Conservation (phyloP, 305 asterid genomes). For the Fraxinus platypoda region DNA sequence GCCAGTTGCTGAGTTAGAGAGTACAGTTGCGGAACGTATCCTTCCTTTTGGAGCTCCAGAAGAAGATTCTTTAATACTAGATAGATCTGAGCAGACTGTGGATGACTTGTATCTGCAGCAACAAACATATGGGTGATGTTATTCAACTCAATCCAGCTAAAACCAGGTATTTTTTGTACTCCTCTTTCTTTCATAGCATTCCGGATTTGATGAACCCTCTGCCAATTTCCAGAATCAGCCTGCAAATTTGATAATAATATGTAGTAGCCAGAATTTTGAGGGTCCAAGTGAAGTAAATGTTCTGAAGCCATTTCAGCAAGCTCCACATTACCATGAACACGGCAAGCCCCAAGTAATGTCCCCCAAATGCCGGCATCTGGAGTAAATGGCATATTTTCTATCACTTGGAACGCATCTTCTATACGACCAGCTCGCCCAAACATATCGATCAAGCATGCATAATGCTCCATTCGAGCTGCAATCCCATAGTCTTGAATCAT, state of each 20-base stretch:
- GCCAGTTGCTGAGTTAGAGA: constrained; percentile 14
- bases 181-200: constrained; percentile 68
- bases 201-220: constrained; percentile 58
- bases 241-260: constrained; percentile 69
- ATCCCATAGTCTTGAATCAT: constrained; percentile 56
- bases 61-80: constrained; percentile 47
- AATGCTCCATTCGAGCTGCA: constrained; percentile 67
- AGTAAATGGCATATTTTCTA: constrained; percentile 58
- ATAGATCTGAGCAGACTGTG: constrained; percentile 53
- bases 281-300: constrained; percentile 61
- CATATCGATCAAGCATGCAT: constrained; percentile 77
- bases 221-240: constrained; percentile 68
- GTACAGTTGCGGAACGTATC: constrained; percentile 31
- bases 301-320: constrained; percentile 76
- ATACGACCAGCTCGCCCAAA: constrained; percentile 67
- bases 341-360: constrained; percentile 72
- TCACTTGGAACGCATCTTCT: constrained; percentile 48
- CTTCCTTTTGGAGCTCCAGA: constrained; percentile 63
- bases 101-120: constrained; percentile 75
- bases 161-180: constrained; percentile 71
- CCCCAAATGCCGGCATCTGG: constrained; percentile 96
- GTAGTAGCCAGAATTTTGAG: constrained; percentile 83
- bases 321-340: constrained; percentile 66
- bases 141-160: constrained; percentile 77
- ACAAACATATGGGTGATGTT: constrained; percentile 60